Evolutionary conservation across 768 basidiomycete species (phyloP).

Genomic region (Leccinum obscurum): DNA sequence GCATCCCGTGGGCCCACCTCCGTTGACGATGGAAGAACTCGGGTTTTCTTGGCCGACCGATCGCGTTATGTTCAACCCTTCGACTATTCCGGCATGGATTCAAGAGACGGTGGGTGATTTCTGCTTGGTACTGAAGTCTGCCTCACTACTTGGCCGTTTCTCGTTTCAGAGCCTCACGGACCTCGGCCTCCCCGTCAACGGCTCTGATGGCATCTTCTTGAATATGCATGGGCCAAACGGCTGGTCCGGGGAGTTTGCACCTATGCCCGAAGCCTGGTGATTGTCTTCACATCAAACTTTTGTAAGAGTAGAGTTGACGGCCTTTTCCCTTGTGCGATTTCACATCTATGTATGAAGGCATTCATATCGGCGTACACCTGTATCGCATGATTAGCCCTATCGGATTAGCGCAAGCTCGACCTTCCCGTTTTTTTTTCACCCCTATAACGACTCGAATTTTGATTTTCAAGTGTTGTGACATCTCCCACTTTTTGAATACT

Average conservation of each 20-base stretch:
- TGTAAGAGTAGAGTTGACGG: constrained; percentile 28
- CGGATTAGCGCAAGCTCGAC: constrained; percentile 1
- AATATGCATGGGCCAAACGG: constrained; percentile 69
- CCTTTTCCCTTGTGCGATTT: constrained; percentile 19
- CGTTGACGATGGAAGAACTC: constrained; percentile 84
- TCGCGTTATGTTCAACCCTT: constrained; percentile 69
- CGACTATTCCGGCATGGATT: constrained; percentile 86
- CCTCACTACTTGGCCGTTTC: background rate
- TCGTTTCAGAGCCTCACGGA: constrained; percentile 73
- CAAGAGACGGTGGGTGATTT: constrained; percentile 74
- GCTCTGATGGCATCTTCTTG: constrained; percentile 88
- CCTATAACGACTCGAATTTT: constrained; percentile 2
- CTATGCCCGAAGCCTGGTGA: constrained; percentile 87
- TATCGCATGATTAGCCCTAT: constrained; percentile 17
- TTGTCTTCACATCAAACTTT: constrained; percentile 15
- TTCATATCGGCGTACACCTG: constrained; percentile 12
- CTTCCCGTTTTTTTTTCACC: background rate
- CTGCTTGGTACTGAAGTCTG: background rate
- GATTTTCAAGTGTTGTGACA: background rate
- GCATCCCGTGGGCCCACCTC: constrained; percentile 49
- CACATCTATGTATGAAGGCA: constrained; percentile 23
- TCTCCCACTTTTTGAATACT: background rate
- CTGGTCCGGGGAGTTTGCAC: constrained; percentile 73
- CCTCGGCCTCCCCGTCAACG: constrained; percentile 88
- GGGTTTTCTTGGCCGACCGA: constrained; percentile 73